A percentile compares a stretch with the other conserved stretches of the same genome.
Evolutionary conservation across 2,329 filamentous ascomycete genomes (phyloP).

Genomic region (Capronia coronata): DNA sequence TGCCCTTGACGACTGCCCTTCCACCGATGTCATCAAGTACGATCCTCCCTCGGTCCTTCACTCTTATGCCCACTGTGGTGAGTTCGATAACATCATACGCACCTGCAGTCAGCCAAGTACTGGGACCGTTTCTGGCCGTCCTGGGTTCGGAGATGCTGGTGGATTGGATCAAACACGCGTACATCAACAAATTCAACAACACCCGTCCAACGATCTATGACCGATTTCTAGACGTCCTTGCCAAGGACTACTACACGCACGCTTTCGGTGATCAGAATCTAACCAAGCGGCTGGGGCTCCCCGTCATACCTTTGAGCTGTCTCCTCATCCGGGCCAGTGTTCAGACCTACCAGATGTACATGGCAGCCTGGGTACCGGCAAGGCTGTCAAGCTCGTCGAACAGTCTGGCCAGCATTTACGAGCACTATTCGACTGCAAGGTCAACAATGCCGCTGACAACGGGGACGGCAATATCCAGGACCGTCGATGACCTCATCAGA

Average conservation of each 20-base stretch:
- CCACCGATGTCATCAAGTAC: slow-evolving; percentile 55
- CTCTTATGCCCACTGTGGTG: slow-evolving; percentile 62
- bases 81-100: slow-evolving; percentile 41
- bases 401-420: slow-evolving; percentile 40
- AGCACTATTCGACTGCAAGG: slow-evolving; percentile 52
- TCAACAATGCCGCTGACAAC: slow-evolving; percentile 55
- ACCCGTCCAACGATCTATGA: slow-evolving; percentile 85
- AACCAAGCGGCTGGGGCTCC: slow-evolving; percentile 80
- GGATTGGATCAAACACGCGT: slow-evolving; percentile 94
- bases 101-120: slow-evolving; percentile 61
- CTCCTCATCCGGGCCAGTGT: slow-evolving; percentile 89
- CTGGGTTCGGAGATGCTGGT: slow-evolving; percentile 95
- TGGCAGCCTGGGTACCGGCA: slow-evolving; percentile 71
- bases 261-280: slow-evolving; percentile 87
- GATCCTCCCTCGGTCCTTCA: slow-evolving; percentile 85
- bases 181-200: slow-evolving; percentile 98
- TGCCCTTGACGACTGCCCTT: slow-evolving; percentile 46
- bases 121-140: slow-evolving; percentile 89
- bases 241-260: slow-evolving; percentile 97
- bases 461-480: slow-evolving; percentile 48
- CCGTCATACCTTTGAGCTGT: slow-evolving; percentile 85
- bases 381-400: slow-evolving; percentile 31
- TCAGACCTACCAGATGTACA: slow-evolving; percentile 97
- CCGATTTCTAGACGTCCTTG: slow-evolving; percentile 84
- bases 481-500: slow-evolving; percentile 36